A percentile compares a stretch with the other conserved stretches of the same genome.
These are phyloP conservation scores for Cutaneotrichosporon mucoides DNA, from an alignment of 1,284 basidiomycete species.

Conservation along the genomic window DNA sequence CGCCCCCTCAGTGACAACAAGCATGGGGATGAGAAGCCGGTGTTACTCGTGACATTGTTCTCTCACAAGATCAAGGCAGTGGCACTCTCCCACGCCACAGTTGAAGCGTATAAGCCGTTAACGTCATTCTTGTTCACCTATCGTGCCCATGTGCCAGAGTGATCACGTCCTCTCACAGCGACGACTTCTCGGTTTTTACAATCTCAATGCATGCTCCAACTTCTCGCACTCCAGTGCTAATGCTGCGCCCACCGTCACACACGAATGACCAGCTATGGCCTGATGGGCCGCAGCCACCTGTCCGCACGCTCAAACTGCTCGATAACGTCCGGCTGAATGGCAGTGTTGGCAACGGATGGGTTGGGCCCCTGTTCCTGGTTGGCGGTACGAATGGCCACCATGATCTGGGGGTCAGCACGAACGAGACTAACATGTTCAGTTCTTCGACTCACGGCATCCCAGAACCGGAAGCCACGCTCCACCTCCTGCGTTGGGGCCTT, in stretches of 20 bases:
- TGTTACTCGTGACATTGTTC: no score
- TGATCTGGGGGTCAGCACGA: constrained; percentile 56
- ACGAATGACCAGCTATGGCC: constrained; percentile 56
- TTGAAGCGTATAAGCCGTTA: no score
- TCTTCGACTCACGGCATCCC: constrained; percentile 76
- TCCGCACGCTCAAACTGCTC: constrained; percentile 94
- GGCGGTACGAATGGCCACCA: constrained; percentile 81
- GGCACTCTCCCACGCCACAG: no score
- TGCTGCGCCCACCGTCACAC: neutral
- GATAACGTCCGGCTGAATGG: constrained; percentile 59
- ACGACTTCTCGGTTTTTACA: no score
- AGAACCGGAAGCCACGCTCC: constrained; percentile 94
- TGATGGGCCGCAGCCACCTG: constrained; percentile 85
- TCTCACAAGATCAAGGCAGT: no score
- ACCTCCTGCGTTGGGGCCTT: constrained; percentile 82
- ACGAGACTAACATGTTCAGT: constrained; percentile 12
- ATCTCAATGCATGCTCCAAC: neutral
- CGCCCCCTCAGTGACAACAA: no score
- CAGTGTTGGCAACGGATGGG: constrained; percentile 53
- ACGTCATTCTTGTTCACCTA: no score
- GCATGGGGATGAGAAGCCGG: no score
- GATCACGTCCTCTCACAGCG: no score
- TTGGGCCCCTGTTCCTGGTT: constrained; percentile 71
- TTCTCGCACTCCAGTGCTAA: neutral
- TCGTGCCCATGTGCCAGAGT: no score